Evolutionary conservation across 768 basidiomycete genomes (phyloP).

Genomic region (Rhodotorula babjevae): DNA sequence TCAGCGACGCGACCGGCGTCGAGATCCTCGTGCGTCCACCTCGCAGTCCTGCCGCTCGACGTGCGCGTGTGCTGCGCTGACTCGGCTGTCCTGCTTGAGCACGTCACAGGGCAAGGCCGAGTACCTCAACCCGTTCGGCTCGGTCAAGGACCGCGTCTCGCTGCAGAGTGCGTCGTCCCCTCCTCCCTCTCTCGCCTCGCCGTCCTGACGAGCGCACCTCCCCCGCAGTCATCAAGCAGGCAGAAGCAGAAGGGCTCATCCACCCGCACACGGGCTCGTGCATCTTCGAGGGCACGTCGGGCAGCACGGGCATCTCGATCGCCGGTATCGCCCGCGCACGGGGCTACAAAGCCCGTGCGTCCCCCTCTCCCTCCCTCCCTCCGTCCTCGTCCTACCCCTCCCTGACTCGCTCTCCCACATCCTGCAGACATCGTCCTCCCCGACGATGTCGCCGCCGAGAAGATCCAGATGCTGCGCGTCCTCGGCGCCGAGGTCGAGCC

Average conservation of each 20-base stretch:
- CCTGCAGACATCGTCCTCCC: conserved; percentile 23
- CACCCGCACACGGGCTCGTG: conserved; percentile 81
- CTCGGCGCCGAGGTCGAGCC: conserved; percentile 82
- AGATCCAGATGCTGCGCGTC: conserved; percentile 72
- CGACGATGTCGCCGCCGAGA: conserved; percentile 62
- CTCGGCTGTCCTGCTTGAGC: background rate
- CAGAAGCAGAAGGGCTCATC: conserved; percentile 74
- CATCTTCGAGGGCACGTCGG: conserved; percentile 96
- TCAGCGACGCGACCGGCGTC: conserved; percentile 84
- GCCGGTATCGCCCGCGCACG: conserved; percentile 68
- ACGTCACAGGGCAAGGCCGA: conserved; percentile 47
- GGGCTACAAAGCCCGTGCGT: conserved; percentile 41
- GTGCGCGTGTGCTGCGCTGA: too few relatives aligned
- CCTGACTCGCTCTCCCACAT: background rate
- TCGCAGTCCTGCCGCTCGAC: too few relatives aligned
- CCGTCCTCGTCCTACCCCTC: conserved; percentile 79
- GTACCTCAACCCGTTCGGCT: conserved; percentile 96
- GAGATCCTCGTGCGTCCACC: conserved; percentile 64
- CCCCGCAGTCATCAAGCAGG: conserved; percentile 80
- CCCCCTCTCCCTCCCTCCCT: background rate
- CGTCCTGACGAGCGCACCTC: background rate
- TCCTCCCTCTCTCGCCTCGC: conserved; percentile 44
- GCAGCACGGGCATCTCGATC: conserved; percentile 91
- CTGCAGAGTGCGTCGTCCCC: conserved; percentile 60
- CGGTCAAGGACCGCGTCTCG: conserved; percentile 96